These are phyloP conservation scores for Moniliophthora roreri DNA, from an alignment of 1,284 basidiomycete species.

Conservation along the genomic window DNA sequence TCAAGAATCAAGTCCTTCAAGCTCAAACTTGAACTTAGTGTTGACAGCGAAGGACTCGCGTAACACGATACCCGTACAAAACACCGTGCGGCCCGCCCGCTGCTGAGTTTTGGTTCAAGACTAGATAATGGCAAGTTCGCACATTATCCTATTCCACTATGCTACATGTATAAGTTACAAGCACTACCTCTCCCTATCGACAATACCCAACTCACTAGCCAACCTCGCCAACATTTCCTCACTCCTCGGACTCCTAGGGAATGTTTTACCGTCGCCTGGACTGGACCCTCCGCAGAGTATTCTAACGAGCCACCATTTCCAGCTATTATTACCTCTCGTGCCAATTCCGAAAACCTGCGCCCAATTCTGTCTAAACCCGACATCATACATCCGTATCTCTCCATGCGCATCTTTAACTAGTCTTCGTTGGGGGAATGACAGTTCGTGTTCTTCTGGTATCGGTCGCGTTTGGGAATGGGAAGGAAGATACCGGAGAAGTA, in stretches of 20 bases:
- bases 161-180: no score
- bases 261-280: slow-evolving; percentile 63
- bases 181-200: slow-evolving; percentile 45
- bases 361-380: slow-evolving; percentile 77
- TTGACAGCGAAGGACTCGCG: no score
- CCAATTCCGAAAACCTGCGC: slow-evolving; percentile 65
- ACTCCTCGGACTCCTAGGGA: slow-evolving; percentile 63
- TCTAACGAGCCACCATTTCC: slow-evolving; percentile 50
- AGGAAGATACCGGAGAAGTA: slow-evolving; percentile 69
- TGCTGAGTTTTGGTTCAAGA: no score
- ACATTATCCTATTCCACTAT: no score
- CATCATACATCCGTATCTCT: slow-evolving; percentile 69
- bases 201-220: slow-evolving; percentile 55
- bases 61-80: no score
- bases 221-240: slow-evolving; percentile 63
- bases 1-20: no score
- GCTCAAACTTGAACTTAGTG: no score
- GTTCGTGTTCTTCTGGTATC: slow-evolving; percentile 74
- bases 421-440: slow-evolving; percentile 68
- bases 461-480: slow-evolving; percentile 50
- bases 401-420: slow-evolving; percentile 69
- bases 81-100: no score
- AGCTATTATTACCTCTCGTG: no score
- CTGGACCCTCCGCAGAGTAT: slow-evolving; percentile 62
- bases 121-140: no score